A percentile compares a stretch with the other conserved stretches of the same genome.
Evolutionary conservation across 163 green algal genomes (phyloP).

Genomic region (Chlamydomonas reinhardtii): DNA sequence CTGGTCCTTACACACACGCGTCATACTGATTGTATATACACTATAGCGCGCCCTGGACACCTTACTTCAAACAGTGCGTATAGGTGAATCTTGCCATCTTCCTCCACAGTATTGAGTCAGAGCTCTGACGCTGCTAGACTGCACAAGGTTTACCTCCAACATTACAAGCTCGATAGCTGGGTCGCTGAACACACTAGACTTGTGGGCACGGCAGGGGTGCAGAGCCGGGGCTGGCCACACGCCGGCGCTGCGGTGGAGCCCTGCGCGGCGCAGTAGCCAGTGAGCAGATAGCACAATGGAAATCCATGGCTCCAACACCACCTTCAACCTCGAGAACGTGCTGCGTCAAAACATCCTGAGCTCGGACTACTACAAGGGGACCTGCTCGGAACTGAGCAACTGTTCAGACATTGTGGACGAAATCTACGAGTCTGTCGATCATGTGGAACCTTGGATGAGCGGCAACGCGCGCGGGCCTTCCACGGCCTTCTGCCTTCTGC

Average conservation of each 20-base stretch:
- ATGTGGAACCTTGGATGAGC: conserved; percentile 98
- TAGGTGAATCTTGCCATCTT: too few species aligned
- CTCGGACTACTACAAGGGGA: conserved; percentile 84
- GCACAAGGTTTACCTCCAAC: too few species aligned
- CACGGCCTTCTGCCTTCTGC: conserved; percentile 94
- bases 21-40: too few species aligned
- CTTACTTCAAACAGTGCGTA: too few species aligned
- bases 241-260: too few species aligned
- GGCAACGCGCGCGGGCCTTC: conserved; percentile 94
- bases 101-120: too few species aligned
- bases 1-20: too few species aligned
- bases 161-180: too few species aligned
- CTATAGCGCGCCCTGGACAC: too few species aligned
- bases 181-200: neutral
- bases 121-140: too few species aligned
- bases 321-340: conserved; percentile 91
- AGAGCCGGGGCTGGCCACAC: too few species aligned
- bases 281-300: neutral
- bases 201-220: neutral
- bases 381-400: conserved; percentile 71
- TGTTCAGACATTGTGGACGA: conserved; percentile 91
- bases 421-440: conserved; percentile 89
- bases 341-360: conserved; percentile 86
- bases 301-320: conserved; percentile 75
- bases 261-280: too few species aligned